Conservation (phyloP, 768 basidiomycete genomes). For the Tylopilus felleus region DNA sequence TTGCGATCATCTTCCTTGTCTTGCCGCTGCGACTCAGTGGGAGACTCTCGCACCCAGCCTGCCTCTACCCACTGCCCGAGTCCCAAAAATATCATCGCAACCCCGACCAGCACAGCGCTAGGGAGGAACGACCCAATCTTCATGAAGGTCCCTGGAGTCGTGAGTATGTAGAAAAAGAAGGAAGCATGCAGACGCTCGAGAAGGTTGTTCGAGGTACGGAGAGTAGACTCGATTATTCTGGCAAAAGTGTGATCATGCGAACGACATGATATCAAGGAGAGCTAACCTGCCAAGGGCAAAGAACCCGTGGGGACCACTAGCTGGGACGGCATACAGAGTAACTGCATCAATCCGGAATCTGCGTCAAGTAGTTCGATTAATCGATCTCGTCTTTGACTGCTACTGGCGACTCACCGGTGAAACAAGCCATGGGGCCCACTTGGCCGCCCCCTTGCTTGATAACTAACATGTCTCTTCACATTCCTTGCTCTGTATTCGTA, state of each 20-base stretch:
- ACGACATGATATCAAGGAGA: neutral
- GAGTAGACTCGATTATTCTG: conserved; percentile 82
- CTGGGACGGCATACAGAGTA: conserved; percentile 85
- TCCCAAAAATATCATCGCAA: conserved; percentile 83
- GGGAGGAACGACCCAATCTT: conserved; percentile 92
- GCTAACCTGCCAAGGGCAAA: conserved; percentile 84
- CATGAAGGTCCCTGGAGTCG: conserved; percentile 60
- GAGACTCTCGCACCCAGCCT: conserved; percentile 44
- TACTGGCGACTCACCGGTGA: conserved; percentile 59
- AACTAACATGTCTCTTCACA: conserved; percentile 64
- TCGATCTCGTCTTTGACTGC: neutral
- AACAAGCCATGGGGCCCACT: conserved; percentile 90
- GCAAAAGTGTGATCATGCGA: neutral
- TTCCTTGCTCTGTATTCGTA: conserved; percentile 63
- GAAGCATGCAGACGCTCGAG: conserved; percentile 96
- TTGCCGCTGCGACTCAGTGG: neutral
- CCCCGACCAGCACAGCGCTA: conserved; percentile 77
- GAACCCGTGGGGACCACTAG: conserved; percentile 92
- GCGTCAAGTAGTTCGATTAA: neutral
- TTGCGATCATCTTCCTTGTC: conserved; percentile 14
- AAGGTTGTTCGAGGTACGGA: conserved; percentile 90
- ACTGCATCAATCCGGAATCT: conserved; percentile 95
- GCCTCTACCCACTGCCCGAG: conserved; percentile 68
- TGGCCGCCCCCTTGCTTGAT: conserved; percentile 73
- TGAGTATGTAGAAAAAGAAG: conserved; percentile 88